Conservation (phyloP, 2,329 filamentous ascomycete species). For the Microcera coccophila region DNA sequence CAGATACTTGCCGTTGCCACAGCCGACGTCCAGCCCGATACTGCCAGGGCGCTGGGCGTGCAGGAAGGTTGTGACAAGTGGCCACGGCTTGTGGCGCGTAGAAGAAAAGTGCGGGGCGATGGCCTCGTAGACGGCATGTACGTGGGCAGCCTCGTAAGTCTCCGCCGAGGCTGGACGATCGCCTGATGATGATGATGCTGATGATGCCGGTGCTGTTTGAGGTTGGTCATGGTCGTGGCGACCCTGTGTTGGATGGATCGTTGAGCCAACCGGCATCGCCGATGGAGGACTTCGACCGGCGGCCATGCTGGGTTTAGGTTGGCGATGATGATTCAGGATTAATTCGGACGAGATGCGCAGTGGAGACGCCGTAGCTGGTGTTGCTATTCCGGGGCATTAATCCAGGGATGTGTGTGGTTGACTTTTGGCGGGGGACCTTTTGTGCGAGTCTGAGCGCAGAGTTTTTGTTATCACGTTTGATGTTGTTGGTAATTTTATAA, state of each 20-base stretch:
- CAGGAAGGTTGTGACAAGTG: conserved; percentile 79
- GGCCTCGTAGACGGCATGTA: conserved; percentile 86
- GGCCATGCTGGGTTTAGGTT: conserved; percentile 16
- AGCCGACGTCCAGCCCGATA: conserved; percentile 86
- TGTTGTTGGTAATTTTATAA: conserved; percentile 7
- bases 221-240: conserved; percentile 12
- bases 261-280: conserved; percentile 20
- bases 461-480: conserved; percentile 5
- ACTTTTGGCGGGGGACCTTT: too few relatives aligned
- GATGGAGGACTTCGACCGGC: conserved; percentile 19
- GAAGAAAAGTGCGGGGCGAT: conserved; percentile 82
- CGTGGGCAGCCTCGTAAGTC: conserved; percentile 77
- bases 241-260: conserved; percentile 3
- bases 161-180: conserved; percentile 30
- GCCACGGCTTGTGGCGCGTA: conserved; percentile 83
- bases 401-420: too few relatives aligned
- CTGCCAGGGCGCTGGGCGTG: conserved; percentile 61
- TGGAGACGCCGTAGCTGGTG: background rate
- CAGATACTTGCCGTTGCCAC: conserved; percentile 96
- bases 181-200: conserved; percentile 5
- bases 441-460: conserved; percentile 5
- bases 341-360: background rate
- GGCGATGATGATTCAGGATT: background rate
- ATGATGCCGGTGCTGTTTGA: conserved; percentile 13
- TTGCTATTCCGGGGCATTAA: background rate